phyloP scores from a whole-genome alignment of 2,329 filamentous ascomycete species.

The Epichloe aotearoae region DNA sequence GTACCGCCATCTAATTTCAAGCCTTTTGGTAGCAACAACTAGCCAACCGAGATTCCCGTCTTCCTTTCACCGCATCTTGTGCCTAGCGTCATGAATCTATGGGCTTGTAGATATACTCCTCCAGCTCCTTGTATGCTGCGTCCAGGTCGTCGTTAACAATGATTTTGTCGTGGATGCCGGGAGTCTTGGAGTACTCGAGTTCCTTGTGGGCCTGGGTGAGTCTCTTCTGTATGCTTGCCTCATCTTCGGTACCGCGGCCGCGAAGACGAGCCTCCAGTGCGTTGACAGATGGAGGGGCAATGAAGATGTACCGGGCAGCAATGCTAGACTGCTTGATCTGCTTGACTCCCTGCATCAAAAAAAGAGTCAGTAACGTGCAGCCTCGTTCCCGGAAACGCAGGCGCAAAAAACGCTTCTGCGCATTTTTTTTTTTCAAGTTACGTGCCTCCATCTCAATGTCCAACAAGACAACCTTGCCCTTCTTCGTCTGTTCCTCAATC shows the following conservation, averaged over 20 bases:
- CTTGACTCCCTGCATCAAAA: slow-evolving; percentile 53
- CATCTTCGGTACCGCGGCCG: slow-evolving; percentile 64
- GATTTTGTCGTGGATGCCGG: slow-evolving; percentile 35
- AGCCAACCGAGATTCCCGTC: background rate
- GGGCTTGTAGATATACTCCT: slow-evolving; percentile 32
- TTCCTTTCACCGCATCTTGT: background rate
- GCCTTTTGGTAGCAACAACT: background rate
- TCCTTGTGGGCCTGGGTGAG: slow-evolving; percentile 60
- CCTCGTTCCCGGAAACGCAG: background rate
- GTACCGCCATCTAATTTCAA: background rate
- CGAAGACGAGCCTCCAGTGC: slow-evolving; percentile 62
- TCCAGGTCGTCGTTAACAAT: slow-evolving; percentile 33
- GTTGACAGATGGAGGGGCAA: slow-evolving; percentile 65
- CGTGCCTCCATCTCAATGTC: slow-evolving; percentile 93
- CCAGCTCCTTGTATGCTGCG: slow-evolving; percentile 39
- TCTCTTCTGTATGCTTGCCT: slow-evolving; percentile 56
- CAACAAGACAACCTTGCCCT: slow-evolving; percentile 64
- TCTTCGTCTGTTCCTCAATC: slow-evolving; percentile 59
- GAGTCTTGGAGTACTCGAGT: slow-evolving; percentile 56
- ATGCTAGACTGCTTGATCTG: slow-evolving; percentile 71
- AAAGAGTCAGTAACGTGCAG: background rate
- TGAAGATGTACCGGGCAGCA: slow-evolving; percentile 69
- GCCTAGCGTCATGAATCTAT: slow-evolving; percentile 6
- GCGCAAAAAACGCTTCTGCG: background rate
- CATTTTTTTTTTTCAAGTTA: background rate